phyloP scores from a whole-genome alignment of 768 basidiomycete species.

The Pisolithus orientalis region DNA sequence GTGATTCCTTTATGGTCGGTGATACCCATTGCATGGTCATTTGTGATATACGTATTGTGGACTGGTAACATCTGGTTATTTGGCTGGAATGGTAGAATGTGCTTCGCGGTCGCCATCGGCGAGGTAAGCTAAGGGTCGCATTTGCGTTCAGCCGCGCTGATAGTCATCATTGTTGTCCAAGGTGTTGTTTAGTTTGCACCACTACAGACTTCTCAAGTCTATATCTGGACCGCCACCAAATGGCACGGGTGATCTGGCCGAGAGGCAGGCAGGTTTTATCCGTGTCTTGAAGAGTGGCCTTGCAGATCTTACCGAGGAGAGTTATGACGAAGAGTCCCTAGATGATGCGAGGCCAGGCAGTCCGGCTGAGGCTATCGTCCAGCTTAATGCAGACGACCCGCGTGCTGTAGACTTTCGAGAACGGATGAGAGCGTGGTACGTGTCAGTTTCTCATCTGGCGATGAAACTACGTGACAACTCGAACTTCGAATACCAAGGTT shows the following conservation, averaged over 20 bases:
- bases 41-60: constrained; percentile 43
- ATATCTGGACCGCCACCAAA: constrained; percentile 43
- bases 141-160: not conserved
- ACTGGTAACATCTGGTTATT: constrained; percentile 38
- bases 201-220: constrained; percentile 42
- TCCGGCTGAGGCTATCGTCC: constrained; percentile 51
- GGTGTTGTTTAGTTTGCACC: constrained; percentile 68
- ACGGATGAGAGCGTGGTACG: constrained; percentile 51
- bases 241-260: constrained; percentile 40
- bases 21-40: constrained; percentile 61
- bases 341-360: constrained; percentile 47
- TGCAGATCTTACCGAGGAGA: constrained; percentile 43
- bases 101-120: constrained; percentile 47
- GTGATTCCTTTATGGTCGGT: constrained; percentile 62
- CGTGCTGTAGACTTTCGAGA: constrained; percentile 71
- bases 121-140: constrained; percentile 40
- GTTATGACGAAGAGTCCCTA: constrained; percentile 51
- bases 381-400: constrained; percentile 57
- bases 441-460: not conserved
- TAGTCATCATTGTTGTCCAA: constrained; percentile 17
- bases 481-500: constrained; percentile 43
- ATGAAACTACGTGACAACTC: not conserved
- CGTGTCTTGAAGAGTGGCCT: constrained; percentile 66
- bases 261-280: constrained; percentile 53
- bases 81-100: constrained; percentile 29